phyloP scores from a whole-genome alignment of 2,329 filamentous ascomycete genomes.

The Fusarium ambrosium region DNA sequence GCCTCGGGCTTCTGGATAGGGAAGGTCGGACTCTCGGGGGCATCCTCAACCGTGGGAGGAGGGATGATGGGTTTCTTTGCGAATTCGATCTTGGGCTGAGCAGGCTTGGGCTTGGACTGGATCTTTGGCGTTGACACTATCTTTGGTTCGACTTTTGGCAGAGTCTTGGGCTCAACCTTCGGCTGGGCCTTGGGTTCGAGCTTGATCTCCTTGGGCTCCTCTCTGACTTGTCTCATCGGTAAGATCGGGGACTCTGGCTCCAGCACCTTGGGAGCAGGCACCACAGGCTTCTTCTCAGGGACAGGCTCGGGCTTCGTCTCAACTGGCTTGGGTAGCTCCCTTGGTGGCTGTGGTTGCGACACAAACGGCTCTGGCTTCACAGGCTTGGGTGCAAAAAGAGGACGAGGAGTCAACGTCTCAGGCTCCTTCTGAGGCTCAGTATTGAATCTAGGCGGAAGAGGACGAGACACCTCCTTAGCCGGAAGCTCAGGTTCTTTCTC shows the following conservation, averaged over 20 bases:
- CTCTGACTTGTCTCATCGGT: background rate
- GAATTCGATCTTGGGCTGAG: background rate
- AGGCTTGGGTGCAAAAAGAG: conserved; percentile 11
- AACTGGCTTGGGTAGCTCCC: background rate
- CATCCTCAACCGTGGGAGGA: background rate
- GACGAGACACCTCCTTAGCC: conserved; percentile 1
- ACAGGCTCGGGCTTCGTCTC: background rate
- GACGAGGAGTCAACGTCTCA: conserved; percentile 8
- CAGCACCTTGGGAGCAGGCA: background rate
- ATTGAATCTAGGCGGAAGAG: conserved; percentile 21
- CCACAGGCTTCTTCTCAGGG: background rate
- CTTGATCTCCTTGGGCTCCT: background rate
- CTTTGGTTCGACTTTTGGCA: background rate
- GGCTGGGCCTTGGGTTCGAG: background rate
- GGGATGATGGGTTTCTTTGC: background rate
- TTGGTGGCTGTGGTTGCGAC: background rate
- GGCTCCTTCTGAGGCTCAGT: conserved; percentile 17
- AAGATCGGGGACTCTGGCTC: background rate
- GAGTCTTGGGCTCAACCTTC: background rate
- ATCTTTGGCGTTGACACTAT: background rate
- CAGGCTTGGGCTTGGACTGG: background rate
- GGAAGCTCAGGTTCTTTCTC: background rate
- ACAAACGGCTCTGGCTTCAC: too few species aligned
- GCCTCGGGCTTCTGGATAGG: background rate
- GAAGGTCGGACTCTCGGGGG: background rate